These are phyloP conservation scores for Trichoderma endophyticum DNA, from an alignment of 2,329 filamentous ascomycete genomes.

Conservation along the genomic window DNA sequence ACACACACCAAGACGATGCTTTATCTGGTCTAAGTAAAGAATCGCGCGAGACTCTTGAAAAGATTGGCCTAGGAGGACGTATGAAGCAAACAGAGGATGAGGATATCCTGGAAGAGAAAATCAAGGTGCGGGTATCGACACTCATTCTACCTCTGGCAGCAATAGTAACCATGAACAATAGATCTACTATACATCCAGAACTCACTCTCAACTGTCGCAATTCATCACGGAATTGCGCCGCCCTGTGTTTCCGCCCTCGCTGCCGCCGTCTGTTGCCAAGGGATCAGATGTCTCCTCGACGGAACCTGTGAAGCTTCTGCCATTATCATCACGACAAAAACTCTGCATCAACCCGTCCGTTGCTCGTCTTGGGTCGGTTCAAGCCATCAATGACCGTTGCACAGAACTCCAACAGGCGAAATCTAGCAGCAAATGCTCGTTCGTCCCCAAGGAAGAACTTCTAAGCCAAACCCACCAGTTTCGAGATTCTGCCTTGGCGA, in stretches of 20 bases:
- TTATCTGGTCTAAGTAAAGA: slow-evolving; percentile 66
- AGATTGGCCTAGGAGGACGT: slow-evolving; percentile 49
- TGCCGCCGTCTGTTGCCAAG: slow-evolving; percentile 46
- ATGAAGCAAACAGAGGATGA: slow-evolving; percentile 38
- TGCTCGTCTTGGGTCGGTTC: slow-evolving; percentile 62
- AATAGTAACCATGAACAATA: slow-evolving; percentile 36
- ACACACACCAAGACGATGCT: slow-evolving; percentile 33
- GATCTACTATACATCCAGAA: slow-evolving; percentile 90
- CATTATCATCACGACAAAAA: slow-evolving; percentile 81
- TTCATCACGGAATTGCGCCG: slow-evolving; percentile 80
- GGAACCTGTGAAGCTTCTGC: slow-evolving; percentile 68
- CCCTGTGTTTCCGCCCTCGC: slow-evolving; percentile 70
- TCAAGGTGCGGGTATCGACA: slow-evolving; percentile 53
- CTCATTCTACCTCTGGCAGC: neutral
- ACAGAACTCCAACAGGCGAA: slow-evolving; percentile 79
- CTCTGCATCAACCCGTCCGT: slow-evolving; percentile 88
- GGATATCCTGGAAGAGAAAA: slow-evolving; percentile 56
- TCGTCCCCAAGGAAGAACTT: slow-evolving; percentile 74
- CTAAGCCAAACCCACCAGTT: slow-evolving; percentile 72
- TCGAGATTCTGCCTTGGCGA: slow-evolving; percentile 78
- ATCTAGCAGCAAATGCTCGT: slow-evolving; percentile 62
- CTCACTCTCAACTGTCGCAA: slow-evolving; percentile 86
- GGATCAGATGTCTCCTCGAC: slow-evolving; percentile 24
- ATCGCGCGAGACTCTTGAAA: slow-evolving; percentile 70
- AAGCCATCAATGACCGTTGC: slow-evolving; percentile 91